A percentile compares a stretch with the other conserved stretches of the same genome.
phyloP scores from a whole-genome alignment of 148 eudicot species.

The Rhododendron molle region DNA sequence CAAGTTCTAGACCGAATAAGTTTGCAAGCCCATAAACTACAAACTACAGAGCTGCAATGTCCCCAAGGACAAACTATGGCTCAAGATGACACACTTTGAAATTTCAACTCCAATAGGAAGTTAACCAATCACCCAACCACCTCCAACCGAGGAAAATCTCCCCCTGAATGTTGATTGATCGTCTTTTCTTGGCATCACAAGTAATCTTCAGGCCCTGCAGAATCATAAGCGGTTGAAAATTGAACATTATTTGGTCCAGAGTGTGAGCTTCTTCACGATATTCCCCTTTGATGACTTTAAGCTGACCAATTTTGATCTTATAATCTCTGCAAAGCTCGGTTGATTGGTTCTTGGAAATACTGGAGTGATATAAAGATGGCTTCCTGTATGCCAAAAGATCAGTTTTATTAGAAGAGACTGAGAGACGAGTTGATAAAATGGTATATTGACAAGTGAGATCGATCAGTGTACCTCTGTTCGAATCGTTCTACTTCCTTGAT shows the following conservation, averaged over 20 bases:
- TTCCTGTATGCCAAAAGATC: conserved; percentile 49
- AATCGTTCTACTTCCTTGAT: conserved; percentile 97
- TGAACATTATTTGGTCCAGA: neutral
- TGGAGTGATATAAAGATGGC: conserved; percentile 89
- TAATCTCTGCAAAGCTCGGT: conserved; percentile 36
- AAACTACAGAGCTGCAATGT: neutral
- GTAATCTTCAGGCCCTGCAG: neutral
- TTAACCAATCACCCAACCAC: neutral
- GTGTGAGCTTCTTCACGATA: neutral
- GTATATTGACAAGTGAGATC: neutral
- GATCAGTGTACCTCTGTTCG: conserved; percentile 74
- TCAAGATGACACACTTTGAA: neutral
- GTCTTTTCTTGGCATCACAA: neutral
- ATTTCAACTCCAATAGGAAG: neutral
- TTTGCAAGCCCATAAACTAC: neutral
- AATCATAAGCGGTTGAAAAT: neutral
- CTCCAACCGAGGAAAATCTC: neutral
- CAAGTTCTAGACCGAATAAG: neutral
- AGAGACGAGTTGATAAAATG: neutral
- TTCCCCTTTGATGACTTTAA: neutral
- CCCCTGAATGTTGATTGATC: neutral
- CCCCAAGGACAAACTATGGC: neutral
- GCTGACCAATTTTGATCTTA: neutral
- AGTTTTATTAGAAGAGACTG: neutral
- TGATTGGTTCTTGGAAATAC: conserved; percentile 88